Evolutionary conservation across 179 eudicot genomes (phyloP).

Genomic region (Silene vulgaris): DNA sequence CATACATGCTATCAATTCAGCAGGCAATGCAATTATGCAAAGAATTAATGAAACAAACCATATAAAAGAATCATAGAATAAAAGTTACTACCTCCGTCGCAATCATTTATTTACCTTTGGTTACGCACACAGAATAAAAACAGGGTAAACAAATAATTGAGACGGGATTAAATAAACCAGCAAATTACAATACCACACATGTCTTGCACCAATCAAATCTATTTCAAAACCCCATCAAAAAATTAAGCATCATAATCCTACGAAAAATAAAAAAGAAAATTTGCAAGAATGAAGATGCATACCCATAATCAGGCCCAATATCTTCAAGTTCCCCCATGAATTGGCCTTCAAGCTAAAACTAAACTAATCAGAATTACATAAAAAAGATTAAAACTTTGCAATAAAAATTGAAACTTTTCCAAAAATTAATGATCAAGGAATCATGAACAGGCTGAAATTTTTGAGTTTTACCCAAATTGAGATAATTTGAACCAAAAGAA

Average conservation of each 20-base stretch:
- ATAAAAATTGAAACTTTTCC: constrained; percentile 5
- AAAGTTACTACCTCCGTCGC: not conserved
- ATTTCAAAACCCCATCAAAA: not conserved
- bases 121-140: no score
- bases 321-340: constrained; percentile 47
- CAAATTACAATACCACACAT: not conserved
- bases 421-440: not conserved
- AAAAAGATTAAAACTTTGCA: constrained; percentile 5
- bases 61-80: not conserved
- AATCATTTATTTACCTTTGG: no score
- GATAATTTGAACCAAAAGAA: not conserved
- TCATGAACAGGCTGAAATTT: not conserved
- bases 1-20: not conserved
- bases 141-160: no score
- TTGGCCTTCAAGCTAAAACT: not conserved
- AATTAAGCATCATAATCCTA: not conserved
- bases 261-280: not conserved
- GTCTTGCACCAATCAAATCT: not conserved
- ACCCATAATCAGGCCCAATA: constrained; percentile 61
- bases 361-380: not conserved
- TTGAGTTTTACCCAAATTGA: not conserved
- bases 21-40: not conserved
- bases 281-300: constrained; percentile 9
- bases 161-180: not conserved
- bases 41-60: not conserved